phyloP scores from a whole-genome alignment of 768 basidiomycete genomes.

The Lactifluus echinatus region DNA sequence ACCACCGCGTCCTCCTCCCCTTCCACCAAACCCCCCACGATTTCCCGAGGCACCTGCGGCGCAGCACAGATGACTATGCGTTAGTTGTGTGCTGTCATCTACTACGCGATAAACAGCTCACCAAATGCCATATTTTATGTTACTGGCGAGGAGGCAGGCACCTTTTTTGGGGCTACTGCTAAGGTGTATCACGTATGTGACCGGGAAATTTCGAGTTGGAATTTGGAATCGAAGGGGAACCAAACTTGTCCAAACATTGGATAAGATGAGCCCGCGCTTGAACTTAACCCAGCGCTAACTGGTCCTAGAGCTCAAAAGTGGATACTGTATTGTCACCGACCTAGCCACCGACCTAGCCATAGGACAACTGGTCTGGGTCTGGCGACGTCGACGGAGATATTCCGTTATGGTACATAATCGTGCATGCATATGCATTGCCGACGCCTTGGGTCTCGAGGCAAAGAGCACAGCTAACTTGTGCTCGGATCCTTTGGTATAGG shows the following conservation, averaged over 20 bases:
- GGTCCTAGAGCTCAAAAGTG: too few species aligned
- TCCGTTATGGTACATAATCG: too few species aligned
- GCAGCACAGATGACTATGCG: not conserved
- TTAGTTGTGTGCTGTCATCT: not conserved
- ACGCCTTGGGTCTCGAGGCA: too few species aligned
- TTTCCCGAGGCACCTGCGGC: slow-evolving; percentile 54
- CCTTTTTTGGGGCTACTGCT: not conserved
- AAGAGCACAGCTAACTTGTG: too few species aligned
- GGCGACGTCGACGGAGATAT: too few species aligned
- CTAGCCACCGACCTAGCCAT: too few species aligned
- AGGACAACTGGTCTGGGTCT: too few species aligned
- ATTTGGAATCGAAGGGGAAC: not conserved
- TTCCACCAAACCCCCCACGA: slow-evolving; percentile 46
- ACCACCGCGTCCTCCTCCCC: slow-evolving; percentile 24
- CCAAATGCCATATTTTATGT: slow-evolving; percentile 28
- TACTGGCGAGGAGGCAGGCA: not conserved
- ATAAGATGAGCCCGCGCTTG: not conserved
- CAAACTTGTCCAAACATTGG: slow-evolving; percentile 7
- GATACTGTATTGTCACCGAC: too few species aligned
- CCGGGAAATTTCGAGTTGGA: not conserved
- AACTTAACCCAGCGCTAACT: too few species aligned
- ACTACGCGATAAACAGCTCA: slow-evolving; percentile 7
- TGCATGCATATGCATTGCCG: too few species aligned
- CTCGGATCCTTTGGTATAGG: too few species aligned
- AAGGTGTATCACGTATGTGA: not conserved